Evolutionary conservation across 805 yeast genomes (phyloP), one percentile per base, ranked within the genome.

Genomic region (Lachancea lanzarotensis): DNA sequence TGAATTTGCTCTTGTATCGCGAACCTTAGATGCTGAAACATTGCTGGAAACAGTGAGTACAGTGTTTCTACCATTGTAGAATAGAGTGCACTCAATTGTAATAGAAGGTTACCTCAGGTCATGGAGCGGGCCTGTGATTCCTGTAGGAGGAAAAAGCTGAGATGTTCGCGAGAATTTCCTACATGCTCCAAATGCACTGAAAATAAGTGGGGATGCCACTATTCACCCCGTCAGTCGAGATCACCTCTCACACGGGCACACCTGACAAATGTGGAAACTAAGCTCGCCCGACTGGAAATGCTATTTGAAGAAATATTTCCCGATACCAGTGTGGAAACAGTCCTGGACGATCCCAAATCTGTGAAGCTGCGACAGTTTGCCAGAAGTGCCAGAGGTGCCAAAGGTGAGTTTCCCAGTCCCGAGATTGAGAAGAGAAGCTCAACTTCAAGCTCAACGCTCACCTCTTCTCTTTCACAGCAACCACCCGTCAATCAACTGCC

Each of bases 221-320:
- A 87, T 58, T 81, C 90, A 18, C 95, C 96, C 13, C 71, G 84
- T 48, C 75, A 81, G 1, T 81, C 83, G 29, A 70, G 95, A 44
- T 80, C 91, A 3, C 95, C 95, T 0, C 66, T 87, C 45, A 87
- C 95, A 0, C 69, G 96, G 52, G 87, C 84, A 3, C 83, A 85
- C 65, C 67, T 87, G 52, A 86, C 95, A 13, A 75, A 75, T 43
- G 88, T 87, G 25, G 95, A 87, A 62, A 73, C 69, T 42, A 63
- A 79, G 39, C 75, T 76, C 4, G 61, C 67, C 30, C 69, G 62
- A 32, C 57, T 80, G 45, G 82, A 79, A 56, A 50, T 54, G 10
- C 50, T 79, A 10, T 52, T 79, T 8, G 51, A 57, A 18, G 71
- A 66, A 35, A 50, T 77, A 13, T 50, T 73, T 6, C 84, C 76